phyloP scores from a whole-genome alignment of 192 early-diverging fungal species.

The Coemansia sp. region DNA sequence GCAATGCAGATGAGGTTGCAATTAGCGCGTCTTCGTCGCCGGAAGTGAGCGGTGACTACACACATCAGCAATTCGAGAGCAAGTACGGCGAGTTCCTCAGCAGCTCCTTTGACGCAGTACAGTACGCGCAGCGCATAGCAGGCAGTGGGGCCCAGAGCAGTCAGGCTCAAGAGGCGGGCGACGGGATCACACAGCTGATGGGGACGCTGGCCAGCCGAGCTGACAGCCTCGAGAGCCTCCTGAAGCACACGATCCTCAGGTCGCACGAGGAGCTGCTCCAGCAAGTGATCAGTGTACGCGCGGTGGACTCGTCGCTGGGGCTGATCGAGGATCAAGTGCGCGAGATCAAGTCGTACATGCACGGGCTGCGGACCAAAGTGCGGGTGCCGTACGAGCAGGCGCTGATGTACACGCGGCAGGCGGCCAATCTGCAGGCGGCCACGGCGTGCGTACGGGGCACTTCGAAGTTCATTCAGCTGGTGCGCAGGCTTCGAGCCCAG shows the following conservation, averaged over 20 bases:
- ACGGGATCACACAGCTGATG: slow-evolving; percentile 18
- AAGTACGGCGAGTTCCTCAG: slow-evolving; percentile 14
- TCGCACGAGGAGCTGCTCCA: slow-evolving; percentile 26
- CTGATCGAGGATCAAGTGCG: slow-evolving; percentile 43
- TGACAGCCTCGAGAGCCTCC: slow-evolving; percentile 20
- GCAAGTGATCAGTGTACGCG: slow-evolving; percentile 33
- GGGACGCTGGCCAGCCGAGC: slow-evolving; percentile 12
- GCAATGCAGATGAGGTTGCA: neutral
- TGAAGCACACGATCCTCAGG: slow-evolving; percentile 17
- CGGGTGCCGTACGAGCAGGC: slow-evolving; percentile 48
- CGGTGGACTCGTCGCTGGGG: slow-evolving; percentile 28
- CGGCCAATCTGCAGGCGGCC: slow-evolving; percentile 35
- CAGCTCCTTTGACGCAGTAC: slow-evolving; percentile 16
- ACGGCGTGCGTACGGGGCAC: slow-evolving; percentile 15
- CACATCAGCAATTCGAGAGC: slow-evolving; percentile 10
- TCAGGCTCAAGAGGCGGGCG: neutral
- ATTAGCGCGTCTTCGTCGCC: neutral
- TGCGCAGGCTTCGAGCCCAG: slow-evolving; percentile 28
- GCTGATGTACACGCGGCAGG: slow-evolving; percentile 17
- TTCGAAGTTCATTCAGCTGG: slow-evolving; percentile 39
- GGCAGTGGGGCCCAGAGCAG: neutral
- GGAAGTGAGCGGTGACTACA: neutral
- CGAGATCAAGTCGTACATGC: slow-evolving; percentile 42
- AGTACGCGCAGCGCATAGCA: slow-evolving; percentile 17
- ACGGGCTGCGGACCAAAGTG: slow-evolving; percentile 35